Conservation (phyloP, 139 green algal species). For the Closterium sp. region DNA sequence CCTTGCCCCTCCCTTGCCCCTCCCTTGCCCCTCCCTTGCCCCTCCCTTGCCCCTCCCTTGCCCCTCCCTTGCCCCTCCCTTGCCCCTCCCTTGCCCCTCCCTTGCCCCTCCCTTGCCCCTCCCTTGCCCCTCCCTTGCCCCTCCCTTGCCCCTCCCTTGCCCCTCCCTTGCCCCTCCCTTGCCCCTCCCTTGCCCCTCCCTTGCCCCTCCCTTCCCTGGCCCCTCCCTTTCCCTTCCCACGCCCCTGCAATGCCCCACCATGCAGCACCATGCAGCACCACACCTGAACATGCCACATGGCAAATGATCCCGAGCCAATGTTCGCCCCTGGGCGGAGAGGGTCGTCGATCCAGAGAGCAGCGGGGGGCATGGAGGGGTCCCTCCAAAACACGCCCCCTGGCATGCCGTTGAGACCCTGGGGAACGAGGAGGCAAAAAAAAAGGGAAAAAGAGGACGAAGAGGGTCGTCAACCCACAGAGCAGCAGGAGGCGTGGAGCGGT, state of each 20-base stretch:
- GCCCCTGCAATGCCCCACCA: not conserved
- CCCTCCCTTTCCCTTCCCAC: not conserved
- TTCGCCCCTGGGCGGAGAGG: conserved; percentile 36
- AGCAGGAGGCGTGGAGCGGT: not conserved
- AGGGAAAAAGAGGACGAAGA: not conserved
- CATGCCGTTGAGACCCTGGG: conserved; percentile 4
- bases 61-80: not conserved
- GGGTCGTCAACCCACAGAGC: too few relatives aligned
- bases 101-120: not conserved
- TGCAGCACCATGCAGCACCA: not conserved
- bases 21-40: not conserved
- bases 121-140: not conserved
- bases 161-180: not conserved
- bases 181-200: not conserved
- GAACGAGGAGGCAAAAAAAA: not conserved
- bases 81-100: not conserved
- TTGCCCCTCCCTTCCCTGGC: not conserved
- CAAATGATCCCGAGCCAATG: conserved; percentile 38
- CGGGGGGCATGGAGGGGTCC: conserved; percentile 14
- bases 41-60: not conserved
- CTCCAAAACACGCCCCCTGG: conserved; percentile 27
- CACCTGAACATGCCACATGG: conserved; percentile 47
- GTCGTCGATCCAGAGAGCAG: conserved; percentile 43
- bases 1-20: not conserved
- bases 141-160: not conserved